phyloP scores from a whole-genome alignment of 768 basidiomycete species.

The Pisolithus marmoratus region DNA sequence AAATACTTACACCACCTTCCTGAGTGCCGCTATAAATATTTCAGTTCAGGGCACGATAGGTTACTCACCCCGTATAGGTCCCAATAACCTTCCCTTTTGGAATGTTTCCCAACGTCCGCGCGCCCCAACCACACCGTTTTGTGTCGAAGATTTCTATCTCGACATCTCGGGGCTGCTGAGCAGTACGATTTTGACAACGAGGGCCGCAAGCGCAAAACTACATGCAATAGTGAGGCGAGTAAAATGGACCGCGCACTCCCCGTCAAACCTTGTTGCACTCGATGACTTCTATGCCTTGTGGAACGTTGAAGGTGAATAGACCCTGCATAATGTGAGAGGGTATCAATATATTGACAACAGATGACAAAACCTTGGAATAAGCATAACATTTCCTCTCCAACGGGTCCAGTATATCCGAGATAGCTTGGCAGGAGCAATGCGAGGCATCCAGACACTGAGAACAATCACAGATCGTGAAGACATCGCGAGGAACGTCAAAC shows the following conservation, averaged over 20 bases:
- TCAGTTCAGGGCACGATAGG: background rate
- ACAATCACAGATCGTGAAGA: constrained; percentile 44
- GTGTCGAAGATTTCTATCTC: constrained; percentile 68
- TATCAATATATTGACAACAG: background rate
- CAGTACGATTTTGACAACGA: constrained; percentile 54
- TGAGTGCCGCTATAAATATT: constrained; percentile 17
- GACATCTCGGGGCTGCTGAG: constrained; percentile 51
- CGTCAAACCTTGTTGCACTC: constrained; percentile 58
- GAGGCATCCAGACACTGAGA: constrained; percentile 27
- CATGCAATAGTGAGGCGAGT: background rate
- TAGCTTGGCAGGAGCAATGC: constrained; percentile 44
- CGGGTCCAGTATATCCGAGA: constrained; percentile 34
- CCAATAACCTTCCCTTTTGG: constrained; percentile 57
- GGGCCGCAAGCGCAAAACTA: constrained; percentile 42
- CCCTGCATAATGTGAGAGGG: constrained; percentile 32
- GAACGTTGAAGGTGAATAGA: constrained; percentile 39
- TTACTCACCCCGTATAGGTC: constrained; percentile 58
- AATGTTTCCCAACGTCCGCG: constrained; percentile 38
- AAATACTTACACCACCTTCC: constrained; percentile 40
- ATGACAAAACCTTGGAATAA: constrained; percentile 36
- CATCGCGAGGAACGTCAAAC: constrained; percentile 24
- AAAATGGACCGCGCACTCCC: background rate
- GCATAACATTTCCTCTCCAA: constrained; percentile 30
- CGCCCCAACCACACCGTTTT: constrained; percentile 56
- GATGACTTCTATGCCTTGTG: constrained; percentile 45